Evolutionary conservation across 73 alveolate species (phyloP), one percentile per base, ranked within the genome.

Genomic region (Tetrahymena malaccensis): DNA sequence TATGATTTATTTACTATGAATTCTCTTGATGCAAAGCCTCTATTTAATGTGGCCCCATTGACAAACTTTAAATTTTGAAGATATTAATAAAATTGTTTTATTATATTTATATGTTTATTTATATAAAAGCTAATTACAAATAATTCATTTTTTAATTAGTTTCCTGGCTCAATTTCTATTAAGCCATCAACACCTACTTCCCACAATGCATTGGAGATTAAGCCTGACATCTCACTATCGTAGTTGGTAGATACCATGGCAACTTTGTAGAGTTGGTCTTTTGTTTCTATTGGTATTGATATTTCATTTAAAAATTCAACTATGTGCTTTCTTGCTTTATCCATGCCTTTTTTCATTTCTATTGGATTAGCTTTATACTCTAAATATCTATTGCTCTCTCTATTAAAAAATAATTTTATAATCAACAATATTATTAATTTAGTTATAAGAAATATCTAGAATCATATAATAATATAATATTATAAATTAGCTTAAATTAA

Each of bases 341-440:
- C 97, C 95, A 97, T 94, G 15, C 99, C 99, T 40, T 94, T 94
- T 94, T 96, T 96, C 70, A 97, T 35, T 55, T 95, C 97, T 21
- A 95, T 96, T 4, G 98, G 98, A 94, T 97, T 97, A 43, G 95
- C 94, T 43, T 98, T 98, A n/a, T 94, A 93, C 34, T 96, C 97
- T 27, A 97, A 94, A n/a, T 96, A 97, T 84, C 57, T 34, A 7
- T n/a, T 38, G 17, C 97, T 96, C 85, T 96, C 93, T 35, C 96
- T 94, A 25, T 83, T 25, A 10, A 35, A 85, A 50, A 22, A 35
- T 16, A 27, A 37, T 17, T 19, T 43, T 10, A 50, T 43, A 84
- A 96, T 95, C 94, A 8, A 13, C 1, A 10, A 5, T 50, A 0
- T 50, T 44, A 2, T 7, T 44, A 11, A 44, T 44, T 44, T 50